Percentiles rank a stretch among this genome's conserved stretches.
Conservation (phyloP, 306 rosid genomes). For the Hylodesmum podocarpum region DNA sequence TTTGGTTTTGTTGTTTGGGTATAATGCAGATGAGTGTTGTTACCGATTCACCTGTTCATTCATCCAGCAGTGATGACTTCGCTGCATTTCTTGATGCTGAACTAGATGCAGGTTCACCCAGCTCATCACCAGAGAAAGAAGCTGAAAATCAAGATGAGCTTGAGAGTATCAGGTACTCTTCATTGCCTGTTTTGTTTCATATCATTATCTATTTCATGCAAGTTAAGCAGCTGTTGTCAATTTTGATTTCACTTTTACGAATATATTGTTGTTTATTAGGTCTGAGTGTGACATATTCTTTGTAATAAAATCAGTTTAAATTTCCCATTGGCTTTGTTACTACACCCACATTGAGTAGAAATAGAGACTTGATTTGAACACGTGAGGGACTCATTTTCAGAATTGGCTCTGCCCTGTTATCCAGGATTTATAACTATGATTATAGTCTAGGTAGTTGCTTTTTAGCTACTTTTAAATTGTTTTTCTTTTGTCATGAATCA, state of each 20-base stretch:
- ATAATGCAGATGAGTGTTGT: slow-evolving; percentile 64
- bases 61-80: slow-evolving; percentile 80
- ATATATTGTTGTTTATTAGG: neutral
- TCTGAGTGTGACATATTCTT: neutral
- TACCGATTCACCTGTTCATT: slow-evolving; percentile 66
- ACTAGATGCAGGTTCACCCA: slow-evolving; percentile 50
- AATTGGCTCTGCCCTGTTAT: neutral
- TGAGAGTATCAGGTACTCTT: slow-evolving; percentile 48
- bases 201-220: neutral
- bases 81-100: slow-evolving; percentile 49
- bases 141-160: slow-evolving; percentile 28
- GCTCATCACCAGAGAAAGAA: slow-evolving; percentile 28
- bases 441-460: neutral
- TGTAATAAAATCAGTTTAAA: no score
- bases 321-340: neutral
- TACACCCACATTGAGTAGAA: no score
- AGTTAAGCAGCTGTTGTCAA: neutral
- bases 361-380: no score
- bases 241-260: neutral
- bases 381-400: no score
- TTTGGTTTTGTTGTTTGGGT: slow-evolving; percentile 29
- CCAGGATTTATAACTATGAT: neutral
- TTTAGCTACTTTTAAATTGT: neutral
- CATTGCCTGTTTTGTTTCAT: slow-evolving; percentile 21
- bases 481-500: slow-evolving; percentile 14